phyloP scores from a whole-genome alignment of 2,329 filamentous ascomycete genomes.

The Fusarium pininemorale region DNA sequence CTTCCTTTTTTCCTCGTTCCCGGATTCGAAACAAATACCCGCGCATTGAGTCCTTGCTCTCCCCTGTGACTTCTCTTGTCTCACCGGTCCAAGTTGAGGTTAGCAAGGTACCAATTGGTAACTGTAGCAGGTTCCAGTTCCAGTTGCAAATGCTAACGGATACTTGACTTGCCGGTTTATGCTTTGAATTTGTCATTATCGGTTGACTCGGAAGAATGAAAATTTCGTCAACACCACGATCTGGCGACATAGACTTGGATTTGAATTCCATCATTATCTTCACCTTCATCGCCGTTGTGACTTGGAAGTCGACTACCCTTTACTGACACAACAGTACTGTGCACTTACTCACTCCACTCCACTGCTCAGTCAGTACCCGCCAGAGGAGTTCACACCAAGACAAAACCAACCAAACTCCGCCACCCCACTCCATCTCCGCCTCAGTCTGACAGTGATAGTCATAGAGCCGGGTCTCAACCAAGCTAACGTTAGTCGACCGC shows the following conservation, averaged over 20 bases:
- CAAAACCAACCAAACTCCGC: conserved; percentile 29
- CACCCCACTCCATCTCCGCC: conserved; percentile 33
- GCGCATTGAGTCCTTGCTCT: conserved; percentile 19
- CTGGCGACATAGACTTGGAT: not conserved
- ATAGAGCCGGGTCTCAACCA: conserved; percentile 13
- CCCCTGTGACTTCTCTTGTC: conserved; percentile 31
- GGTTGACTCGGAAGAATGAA: not conserved
- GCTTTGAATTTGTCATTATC: conserved; percentile 4
- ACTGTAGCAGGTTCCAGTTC: conserved; percentile 5
- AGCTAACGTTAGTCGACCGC: conserved; percentile 8
- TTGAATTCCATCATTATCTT: conserved; percentile 1
- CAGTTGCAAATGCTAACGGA: conserved; percentile 14
- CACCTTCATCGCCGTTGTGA: not conserved
- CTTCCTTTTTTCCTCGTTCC: conserved; percentile 16
- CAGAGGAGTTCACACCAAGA: conserved; percentile 31
- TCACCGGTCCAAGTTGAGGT: conserved; percentile 22
- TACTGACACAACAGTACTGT: not conserved
- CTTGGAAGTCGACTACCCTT: not conserved
- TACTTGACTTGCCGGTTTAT: conserved; percentile 18
- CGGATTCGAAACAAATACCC: conserved; percentile 30
- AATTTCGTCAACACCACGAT: not conserved
- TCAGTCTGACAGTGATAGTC: conserved; percentile 25
- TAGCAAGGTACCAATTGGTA: conserved; percentile 7
- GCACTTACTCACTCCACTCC: not conserved
- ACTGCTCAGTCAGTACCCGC: conserved; percentile 6